Evolutionary conservation across 768 basidiomycete species (phyloP).

Genomic region (Suillus discolor): DNA sequence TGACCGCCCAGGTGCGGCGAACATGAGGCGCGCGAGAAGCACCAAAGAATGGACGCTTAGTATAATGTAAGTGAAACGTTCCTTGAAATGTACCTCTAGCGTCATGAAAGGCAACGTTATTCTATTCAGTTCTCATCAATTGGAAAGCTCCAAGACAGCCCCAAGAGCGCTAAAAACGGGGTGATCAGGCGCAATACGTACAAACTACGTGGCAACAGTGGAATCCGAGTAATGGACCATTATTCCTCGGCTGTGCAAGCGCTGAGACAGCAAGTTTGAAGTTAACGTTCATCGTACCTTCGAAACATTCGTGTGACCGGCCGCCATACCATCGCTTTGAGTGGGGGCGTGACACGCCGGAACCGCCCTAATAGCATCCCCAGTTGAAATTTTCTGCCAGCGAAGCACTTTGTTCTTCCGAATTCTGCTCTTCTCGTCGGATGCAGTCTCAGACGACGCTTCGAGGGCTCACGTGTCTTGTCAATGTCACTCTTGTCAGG

Average conservation of each 20-base stretch:
- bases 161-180: too few species aligned
- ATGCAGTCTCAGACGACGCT: background rate
- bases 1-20: background rate
- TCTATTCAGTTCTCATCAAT: background rate
- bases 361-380: slow-evolving; percentile 1
- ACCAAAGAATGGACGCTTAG: background rate
- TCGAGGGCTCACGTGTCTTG: slow-evolving; percentile 2
- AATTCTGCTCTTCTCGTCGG: slow-evolving; percentile 2
- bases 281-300: background rate
- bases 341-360: background rate
- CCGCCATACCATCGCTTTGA: background rate
- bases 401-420: background rate
- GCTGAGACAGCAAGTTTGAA: background rate
- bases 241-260: slow-evolving; percentile 1
- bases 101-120: slow-evolving; percentile 5
- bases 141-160: too few species aligned
- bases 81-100: background rate
- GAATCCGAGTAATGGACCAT: background rate
- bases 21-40: slow-evolving; percentile 36
- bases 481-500: slow-evolving; percentile 1
- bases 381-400: slow-evolving; percentile 1
- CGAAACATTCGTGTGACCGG: slow-evolving; percentile 1
- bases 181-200: background rate
- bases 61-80: background rate
- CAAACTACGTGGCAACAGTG: background rate